Evolutionary conservation across 2,329 filamentous ascomycete genomes (phyloP), one percentile per base, ranked within the genome.

Genomic region (Aspergillus ochraceoroseus): DNA sequence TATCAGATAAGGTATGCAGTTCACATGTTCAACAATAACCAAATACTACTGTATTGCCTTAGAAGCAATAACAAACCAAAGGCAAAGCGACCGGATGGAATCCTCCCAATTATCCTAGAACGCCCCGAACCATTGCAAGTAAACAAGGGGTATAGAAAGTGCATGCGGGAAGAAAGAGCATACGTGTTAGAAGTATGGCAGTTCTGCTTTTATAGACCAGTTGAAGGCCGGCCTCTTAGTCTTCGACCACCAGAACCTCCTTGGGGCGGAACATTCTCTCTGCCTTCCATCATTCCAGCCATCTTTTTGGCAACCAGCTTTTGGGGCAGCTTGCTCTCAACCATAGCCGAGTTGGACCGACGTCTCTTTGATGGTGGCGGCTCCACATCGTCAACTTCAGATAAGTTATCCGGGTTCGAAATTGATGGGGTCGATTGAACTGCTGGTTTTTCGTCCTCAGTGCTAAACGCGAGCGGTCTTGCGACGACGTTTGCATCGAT

Each of bases 401-500:
- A 43, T 2, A 46, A 51, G 5, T 37, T 43, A 42, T 41, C 15
- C 40, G 14, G 5, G 39, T 33, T 31, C 4, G 13, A 22, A 23
- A 20, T 7, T 14, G 32, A 41, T 18, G 14, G 29, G 37, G 41
- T 22, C 4, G 29, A 22, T 44, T 57, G 40, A n/a, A 27, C 36
- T 19, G 35, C 20, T 23, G 38, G 7, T 2, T 12, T 28, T 12
- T 52, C 47, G 4, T 49, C 51, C 14, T 46, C 49, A 5, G 43
- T 33, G 34, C 47, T 56, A 55, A 33, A 52, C 37, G 33, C 48
- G 44, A 50, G 48, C 46, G 54, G 58, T 56, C 53, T 64, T 48
- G 54, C 57, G 48, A 59, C 62, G 54, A 71, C 64, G 58, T 71
- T 71, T 54, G 70, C 52, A 61, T 76, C 68, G 66, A 74, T 64